These are phyloP conservation scores for Penicillium concentricum DNA, from an alignment of 2,329 filamentous ascomycete species.

Conservation along the genomic window DNA sequence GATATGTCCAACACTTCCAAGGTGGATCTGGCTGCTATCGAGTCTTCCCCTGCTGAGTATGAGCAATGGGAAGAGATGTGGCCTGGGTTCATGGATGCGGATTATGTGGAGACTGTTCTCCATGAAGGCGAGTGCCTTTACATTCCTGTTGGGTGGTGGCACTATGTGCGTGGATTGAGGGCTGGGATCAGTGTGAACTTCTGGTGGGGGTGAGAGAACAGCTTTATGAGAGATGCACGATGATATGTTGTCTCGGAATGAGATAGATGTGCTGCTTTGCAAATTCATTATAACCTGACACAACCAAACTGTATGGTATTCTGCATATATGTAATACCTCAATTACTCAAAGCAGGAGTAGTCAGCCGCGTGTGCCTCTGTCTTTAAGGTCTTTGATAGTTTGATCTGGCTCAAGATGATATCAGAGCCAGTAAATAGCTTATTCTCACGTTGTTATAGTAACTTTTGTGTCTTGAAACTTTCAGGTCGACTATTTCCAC, in stretches of 20 bases:
- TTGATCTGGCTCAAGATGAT: not conserved
- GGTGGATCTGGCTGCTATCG: constrained; percentile 71
- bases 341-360: no score
- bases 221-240: not conserved
- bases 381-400: not conserved
- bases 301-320: not conserved
- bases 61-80: constrained; percentile 48
- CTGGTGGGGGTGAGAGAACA: constrained; percentile 71
- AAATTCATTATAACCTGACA: not conserved
- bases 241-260: not conserved
- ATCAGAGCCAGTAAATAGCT: no score
- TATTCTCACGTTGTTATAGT: no score
- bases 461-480: no score
- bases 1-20: constrained; percentile 90
- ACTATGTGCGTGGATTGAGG: constrained; percentile 84
- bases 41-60: constrained; percentile 51
- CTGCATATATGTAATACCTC: not conserved
- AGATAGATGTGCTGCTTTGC: not conserved
- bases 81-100: constrained; percentile 58
- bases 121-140: constrained; percentile 81
- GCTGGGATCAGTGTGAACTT: constrained; percentile 94
- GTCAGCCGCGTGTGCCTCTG: not conserved
- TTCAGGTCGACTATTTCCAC: no score
- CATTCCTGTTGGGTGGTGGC: constrained; percentile 96
- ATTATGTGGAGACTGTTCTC: constrained; percentile 73